These are phyloP conservation scores for Lolium multiflorum DNA, from an alignment of 176 grass and related monocot genomes.

Conservation along the genomic window DNA sequence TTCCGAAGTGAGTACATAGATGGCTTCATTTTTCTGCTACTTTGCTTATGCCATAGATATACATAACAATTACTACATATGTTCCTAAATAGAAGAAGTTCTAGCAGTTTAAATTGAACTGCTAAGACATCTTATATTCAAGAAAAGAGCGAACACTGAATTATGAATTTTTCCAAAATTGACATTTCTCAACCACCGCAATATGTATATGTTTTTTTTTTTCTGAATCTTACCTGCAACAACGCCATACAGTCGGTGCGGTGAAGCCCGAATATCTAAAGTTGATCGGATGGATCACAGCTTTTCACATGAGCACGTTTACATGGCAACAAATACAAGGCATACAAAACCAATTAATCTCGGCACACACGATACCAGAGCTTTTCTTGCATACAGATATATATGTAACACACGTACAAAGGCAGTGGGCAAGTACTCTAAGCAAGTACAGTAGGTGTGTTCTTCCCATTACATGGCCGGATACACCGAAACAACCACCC, in stretches of 20 bases:
- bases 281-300: background rate
- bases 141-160: no score
- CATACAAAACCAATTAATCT: slow-evolving; percentile 6
- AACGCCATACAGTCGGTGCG: no score
- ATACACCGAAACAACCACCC: slow-evolving; percentile 13
- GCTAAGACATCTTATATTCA: no score
- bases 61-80: background rate
- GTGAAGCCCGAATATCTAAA: no score
- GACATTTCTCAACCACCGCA: no score
- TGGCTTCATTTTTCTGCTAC: background rate
- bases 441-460: slow-evolving; percentile 31
- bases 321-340: background rate
- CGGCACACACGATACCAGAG: slow-evolving; percentile 30
- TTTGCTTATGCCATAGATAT: background rate
- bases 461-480: slow-evolving; percentile 19
- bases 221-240: no score
- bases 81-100: no score
- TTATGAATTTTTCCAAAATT: no score
- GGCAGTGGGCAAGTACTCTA: slow-evolving; percentile 24
- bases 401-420: slow-evolving; percentile 18
- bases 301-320: background rate
- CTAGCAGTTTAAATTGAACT: no score
- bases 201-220: no score
- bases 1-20: background rate
- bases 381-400: slow-evolving; percentile 33